Percentiles rank a stretch among this genome's conserved stretches.
Evolutionary conservation across 1,284 basidiomycete species (phyloP).

Genomic region (Pseudozyma sp.): DNA sequence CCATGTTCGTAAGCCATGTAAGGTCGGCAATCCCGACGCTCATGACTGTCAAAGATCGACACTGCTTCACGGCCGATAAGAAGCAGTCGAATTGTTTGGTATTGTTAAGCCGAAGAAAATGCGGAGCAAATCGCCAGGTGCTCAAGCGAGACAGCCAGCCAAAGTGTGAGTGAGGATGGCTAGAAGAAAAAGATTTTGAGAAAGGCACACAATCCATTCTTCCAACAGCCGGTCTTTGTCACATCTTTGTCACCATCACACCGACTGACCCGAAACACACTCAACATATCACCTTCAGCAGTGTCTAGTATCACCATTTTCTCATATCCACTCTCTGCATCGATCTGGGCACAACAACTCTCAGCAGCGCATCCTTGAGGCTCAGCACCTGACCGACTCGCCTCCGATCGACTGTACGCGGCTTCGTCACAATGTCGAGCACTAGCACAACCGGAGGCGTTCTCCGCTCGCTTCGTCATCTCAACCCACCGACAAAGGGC

Average conservation of each 20-base stretch:
- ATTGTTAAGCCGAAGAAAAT: too few species aligned
- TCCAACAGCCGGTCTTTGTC: neutral
- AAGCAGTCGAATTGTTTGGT: too few species aligned
- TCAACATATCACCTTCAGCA: too few species aligned
- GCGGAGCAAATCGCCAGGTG: too few species aligned
- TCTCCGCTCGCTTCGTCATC: slow-evolving; percentile 68
- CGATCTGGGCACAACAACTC: neutral
- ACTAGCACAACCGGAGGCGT: slow-evolving; percentile 46
- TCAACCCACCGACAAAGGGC: slow-evolving; percentile 59
- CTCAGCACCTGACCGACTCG: neutral
- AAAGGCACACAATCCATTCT: slow-evolving; percentile 2
- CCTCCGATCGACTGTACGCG: neutral
- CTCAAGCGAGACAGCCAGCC: neutral
- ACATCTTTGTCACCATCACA: slow-evolving; percentile 4
- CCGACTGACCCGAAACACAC: too few species aligned
- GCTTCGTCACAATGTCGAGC: slow-evolving; percentile 23
- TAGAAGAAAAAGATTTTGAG: slow-evolving; percentile 33
- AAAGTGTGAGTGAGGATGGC: neutral
- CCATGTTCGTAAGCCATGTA: too few species aligned
- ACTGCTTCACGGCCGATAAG: too few species aligned
- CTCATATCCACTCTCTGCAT: neutral
- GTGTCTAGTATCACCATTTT: too few species aligned
- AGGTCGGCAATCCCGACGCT: too few species aligned
- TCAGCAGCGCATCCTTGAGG: too few species aligned
- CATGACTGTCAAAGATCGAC: too few species aligned